Evolutionary conservation across 2,329 filamentous ascomycete species (phyloP).

Genomic region (Aspergillus jensenii): DNA sequence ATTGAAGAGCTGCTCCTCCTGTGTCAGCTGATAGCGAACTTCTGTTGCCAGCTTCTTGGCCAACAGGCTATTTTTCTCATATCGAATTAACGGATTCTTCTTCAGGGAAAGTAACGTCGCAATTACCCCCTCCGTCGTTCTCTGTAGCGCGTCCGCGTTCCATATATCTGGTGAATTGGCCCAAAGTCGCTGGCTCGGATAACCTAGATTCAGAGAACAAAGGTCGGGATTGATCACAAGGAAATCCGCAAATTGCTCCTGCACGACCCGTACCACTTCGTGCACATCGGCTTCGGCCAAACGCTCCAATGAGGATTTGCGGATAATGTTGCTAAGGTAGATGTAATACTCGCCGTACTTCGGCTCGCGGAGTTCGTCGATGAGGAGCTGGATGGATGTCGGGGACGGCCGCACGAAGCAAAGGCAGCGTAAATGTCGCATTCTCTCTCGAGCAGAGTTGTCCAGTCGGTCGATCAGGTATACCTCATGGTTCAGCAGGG

Average conservation of each 20-base stretch:
- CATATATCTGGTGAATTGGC: slow-evolving; percentile 78
- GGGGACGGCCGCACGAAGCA: slow-evolving; percentile 91
- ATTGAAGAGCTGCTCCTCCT: slow-evolving; percentile 95
- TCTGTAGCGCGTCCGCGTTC: slow-evolving; percentile 84
- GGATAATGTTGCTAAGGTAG: slow-evolving; percentile 96
- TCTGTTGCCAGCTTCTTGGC: slow-evolving; percentile 93
- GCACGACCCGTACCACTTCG: slow-evolving; percentile 89
- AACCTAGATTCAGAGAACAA: slow-evolving; percentile 73
- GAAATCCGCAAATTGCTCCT: slow-evolving; percentile 97
- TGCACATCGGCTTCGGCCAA: slow-evolving; percentile 96
- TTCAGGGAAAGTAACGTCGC: slow-evolving; percentile 85
- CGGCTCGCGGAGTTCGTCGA: slow-evolving; percentile 92
- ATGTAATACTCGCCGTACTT: slow-evolving; percentile 98
- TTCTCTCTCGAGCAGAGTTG: slow-evolving; percentile 87
- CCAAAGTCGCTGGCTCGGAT: slow-evolving; percentile 77
- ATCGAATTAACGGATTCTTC: slow-evolving; percentile 93
- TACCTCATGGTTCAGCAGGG: slow-evolving; percentile 91
- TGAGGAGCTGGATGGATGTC: slow-evolving; percentile 87
- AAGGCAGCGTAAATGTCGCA: slow-evolving; percentile 92
- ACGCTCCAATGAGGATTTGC: slow-evolving; percentile 91
- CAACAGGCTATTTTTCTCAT: slow-evolving; percentile 84
- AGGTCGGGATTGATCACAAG: slow-evolving; percentile 93
- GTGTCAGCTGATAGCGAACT: slow-evolving; percentile 86
- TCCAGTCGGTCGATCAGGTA: slow-evolving; percentile 97
- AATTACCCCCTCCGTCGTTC: slow-evolving; percentile 82